Evolutionary conservation across 2,329 filamentous ascomycete species (phyloP), one percentile per base, ranked within the genome.

Genomic region (Fusarium nanum): DNA sequence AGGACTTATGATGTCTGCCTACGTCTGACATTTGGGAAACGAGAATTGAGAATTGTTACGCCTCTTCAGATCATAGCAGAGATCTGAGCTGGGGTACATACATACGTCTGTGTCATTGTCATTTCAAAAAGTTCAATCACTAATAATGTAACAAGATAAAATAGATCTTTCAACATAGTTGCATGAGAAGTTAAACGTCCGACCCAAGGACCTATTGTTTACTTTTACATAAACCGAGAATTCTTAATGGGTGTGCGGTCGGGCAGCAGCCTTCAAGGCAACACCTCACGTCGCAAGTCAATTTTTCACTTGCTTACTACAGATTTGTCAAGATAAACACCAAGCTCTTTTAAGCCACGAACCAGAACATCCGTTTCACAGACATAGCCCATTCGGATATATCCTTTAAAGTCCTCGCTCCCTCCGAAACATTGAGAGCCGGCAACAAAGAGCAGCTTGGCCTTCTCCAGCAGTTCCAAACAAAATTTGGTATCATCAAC

Each of bases 311-410:
- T 32, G 14, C 14, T 16, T 37, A 37, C 18, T 12, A n/a, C 10
- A 37, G n/a, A n/a, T 6, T 20, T 44, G 4, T 62, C 52, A 37
- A 87, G 56, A 70, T 86, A 87, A 4, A 30, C 59, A 4, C 78
- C 77, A 30, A 87, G 75, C 71, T 75, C 79, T 68, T 87, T 83
- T 73, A 97, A 75, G 0, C 87, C 93, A 64, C 89, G 85, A 73
- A 87, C 83, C 46, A 97, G 75, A 13, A 92, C 85, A 16, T 88
- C 85, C 1, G 91, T 93, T 71, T 91, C 85, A 74, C 88, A 90
- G 1, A 90, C 92, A 78, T 91, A 96, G 1, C 93, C 93, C 66
- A 97, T 85, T 54, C 93, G 84, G 16, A 97, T 90, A 78, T 88
- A 94, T 2, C 93, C 93, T 70, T 86, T 84, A 73, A 92, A 94